Evolutionary conservation across 2,329 filamentous ascomycete genomes (phyloP).

Genomic region (Xylaria hypoxylon): DNA sequence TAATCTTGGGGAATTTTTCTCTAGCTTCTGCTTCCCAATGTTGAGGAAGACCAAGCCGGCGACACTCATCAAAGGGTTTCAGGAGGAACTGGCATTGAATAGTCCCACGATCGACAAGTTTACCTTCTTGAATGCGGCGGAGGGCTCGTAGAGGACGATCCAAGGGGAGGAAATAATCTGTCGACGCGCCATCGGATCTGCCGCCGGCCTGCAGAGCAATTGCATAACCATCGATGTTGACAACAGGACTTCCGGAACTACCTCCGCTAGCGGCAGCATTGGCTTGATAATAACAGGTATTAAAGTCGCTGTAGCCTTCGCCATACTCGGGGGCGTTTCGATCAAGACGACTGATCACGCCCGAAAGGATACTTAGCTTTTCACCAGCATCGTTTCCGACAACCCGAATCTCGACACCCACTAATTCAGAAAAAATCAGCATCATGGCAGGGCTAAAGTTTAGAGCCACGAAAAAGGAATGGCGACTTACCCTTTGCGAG

Average conservation of each 20-base stretch:
- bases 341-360: conserved; percentile 95
- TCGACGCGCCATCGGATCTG: conserved; percentile 92
- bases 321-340: conserved; percentile 98
- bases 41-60: conserved; percentile 84
- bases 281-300: conserved; percentile 94
- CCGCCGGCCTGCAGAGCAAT: conserved; percentile 95
- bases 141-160: conserved; percentile 90
- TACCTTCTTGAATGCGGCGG: conserved; percentile 81
- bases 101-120: conserved; percentile 87
- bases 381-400: conserved; percentile 99
- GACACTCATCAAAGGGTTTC: conserved; percentile 97
- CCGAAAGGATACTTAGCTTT: conserved; percentile 96
- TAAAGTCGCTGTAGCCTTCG: conserved; percentile 98
- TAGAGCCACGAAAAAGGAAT: neutral
- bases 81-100: conserved; percentile 98
- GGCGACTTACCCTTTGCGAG: conserved; percentile 71
- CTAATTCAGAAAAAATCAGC: conserved; percentile 53
- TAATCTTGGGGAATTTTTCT: conserved; percentile 88
- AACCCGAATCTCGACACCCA: conserved; percentile 94
- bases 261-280: conserved; percentile 96
- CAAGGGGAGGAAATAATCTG: conserved; percentile 95
- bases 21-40: conserved; percentile 89
- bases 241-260: conserved; percentile 97
- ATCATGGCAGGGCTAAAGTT: neutral
- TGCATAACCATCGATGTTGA: conserved; percentile 92